Evolutionary conservation across 164 flowering plant species (phyloP).

Genomic region (Akebia trifoliata): DNA sequence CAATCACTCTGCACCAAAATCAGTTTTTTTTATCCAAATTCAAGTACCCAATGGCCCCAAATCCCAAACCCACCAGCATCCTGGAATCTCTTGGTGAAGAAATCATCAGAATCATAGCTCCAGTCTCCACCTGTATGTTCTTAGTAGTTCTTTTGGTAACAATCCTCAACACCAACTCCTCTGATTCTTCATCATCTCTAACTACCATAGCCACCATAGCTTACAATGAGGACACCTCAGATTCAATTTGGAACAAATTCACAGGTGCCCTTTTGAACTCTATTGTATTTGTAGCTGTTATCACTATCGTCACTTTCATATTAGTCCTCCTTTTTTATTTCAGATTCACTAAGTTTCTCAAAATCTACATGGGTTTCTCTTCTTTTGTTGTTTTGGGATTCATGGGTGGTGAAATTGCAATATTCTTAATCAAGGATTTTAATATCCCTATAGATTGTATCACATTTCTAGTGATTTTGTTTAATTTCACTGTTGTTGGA

Average conservation of each 20-base stretch:
- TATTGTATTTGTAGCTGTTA: conserved; percentile 68
- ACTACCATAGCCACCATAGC: conserved; percentile 64
- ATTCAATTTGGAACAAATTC: conserved; percentile 78
- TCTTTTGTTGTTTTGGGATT: conserved; percentile 74
- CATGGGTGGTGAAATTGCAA: conserved; percentile 75
- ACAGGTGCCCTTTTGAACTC: conserved; percentile 88
- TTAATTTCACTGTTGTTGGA: conserved; percentile 83
- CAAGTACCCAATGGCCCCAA: conserved; percentile 8
- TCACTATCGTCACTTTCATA: conserved; percentile 68
- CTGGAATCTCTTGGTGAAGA: conserved; percentile 81
- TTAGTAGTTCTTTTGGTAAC: conserved; percentile 75
- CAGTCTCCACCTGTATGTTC: conserved; percentile 90
- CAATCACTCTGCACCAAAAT: background rate
- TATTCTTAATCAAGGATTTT: conserved; percentile 46
- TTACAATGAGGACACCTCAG: conserved; percentile 59
- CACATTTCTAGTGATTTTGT: conserved; percentile 54
- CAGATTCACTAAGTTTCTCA: conserved; percentile 70
- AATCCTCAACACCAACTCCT: conserved; percentile 37
- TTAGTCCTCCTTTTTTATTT: conserved; percentile 83
- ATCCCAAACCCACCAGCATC: conserved; percentile 39
- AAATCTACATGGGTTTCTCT: conserved; percentile 82
- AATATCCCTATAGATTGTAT: conserved; percentile 59
- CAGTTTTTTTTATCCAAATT: background rate
- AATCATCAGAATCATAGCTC: conserved; percentile 71
- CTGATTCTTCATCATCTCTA: conserved; percentile 26